Conservation (phyloP, 306 rosid species). For the Alnus rubra region DNA sequence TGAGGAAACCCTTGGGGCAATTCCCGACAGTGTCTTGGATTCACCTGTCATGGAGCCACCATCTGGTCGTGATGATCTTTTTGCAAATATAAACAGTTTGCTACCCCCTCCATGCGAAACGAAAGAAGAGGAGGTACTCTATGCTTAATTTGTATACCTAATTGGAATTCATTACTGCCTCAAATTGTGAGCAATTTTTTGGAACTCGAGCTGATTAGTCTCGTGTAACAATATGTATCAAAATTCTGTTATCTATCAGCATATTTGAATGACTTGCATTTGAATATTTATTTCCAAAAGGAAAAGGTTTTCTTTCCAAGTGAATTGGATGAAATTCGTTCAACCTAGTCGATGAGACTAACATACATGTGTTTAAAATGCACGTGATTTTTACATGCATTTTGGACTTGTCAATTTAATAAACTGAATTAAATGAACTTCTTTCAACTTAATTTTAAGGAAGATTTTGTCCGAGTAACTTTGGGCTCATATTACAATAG, state of each 20-base stretch:
- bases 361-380: no score
- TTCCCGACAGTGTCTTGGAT: slow-evolving; percentile 84
- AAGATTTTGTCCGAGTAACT: no score
- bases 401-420: no score
- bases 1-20: slow-evolving; percentile 79
- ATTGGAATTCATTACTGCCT: background rate
- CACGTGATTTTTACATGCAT: no score
- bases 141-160: slow-evolving; percentile 45
- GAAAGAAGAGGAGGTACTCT: slow-evolving; percentile 39
- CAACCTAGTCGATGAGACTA: no score
- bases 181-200: slow-evolving; percentile 17
- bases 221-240: slow-evolving; percentile 15
- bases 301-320: no score
- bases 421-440: no score
- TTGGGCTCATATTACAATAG: background rate
- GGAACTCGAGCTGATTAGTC: slow-evolving; percentile 11
- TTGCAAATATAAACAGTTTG: slow-evolving; percentile 50
- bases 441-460: no score
- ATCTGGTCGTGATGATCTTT: slow-evolving; percentile 57
- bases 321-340: no score
- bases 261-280: background rate
- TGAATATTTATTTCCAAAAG: background rate
- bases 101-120: slow-evolving; percentile 69
- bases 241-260: background rate
- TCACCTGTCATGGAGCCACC: slow-evolving; percentile 50